phyloP scores from a whole-genome alignment of 2,329 filamentous ascomycete genomes.

The Phaeosphaeriaceae sp. region DNA sequence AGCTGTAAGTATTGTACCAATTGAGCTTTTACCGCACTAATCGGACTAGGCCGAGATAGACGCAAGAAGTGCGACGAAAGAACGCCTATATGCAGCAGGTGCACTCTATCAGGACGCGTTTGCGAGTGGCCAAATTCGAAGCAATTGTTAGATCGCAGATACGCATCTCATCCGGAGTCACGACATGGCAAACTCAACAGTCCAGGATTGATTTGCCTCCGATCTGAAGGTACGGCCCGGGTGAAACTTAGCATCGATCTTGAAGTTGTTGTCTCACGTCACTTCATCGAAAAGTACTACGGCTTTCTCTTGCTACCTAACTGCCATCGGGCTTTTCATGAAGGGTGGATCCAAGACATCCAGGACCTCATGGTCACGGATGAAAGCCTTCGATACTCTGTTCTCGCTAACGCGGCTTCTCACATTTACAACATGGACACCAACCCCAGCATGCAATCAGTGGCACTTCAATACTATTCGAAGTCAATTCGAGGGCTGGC shows the following conservation, averaged over 20 bases:
- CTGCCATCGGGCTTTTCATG: constrained; percentile 38
- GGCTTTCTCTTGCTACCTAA: constrained; percentile 33
- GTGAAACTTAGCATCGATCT: constrained; percentile 7
- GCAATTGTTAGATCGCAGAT: constrained; percentile 20
- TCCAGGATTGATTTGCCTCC: background rate
- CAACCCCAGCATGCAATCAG: constrained; percentile 13
- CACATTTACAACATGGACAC: constrained; percentile 20
- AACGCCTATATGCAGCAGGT: constrained; percentile 14
- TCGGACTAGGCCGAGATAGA: constrained; percentile 42
- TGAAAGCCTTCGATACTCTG: constrained; percentile 39
- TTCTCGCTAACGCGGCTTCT: constrained; percentile 27
- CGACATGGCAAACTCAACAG: constrained; percentile 6
- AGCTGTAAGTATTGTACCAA: constrained; percentile 6
- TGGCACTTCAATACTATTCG: constrained; percentile 20
- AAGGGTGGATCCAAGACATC: constrained; percentile 41
- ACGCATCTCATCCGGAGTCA: constrained; percentile 14
- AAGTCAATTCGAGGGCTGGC: constrained; percentile 17
- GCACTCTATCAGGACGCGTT: constrained; percentile 13
- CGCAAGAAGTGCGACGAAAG: constrained; percentile 24
- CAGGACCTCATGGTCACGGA: constrained; percentile 33
- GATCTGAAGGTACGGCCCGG: constrained; percentile 11
- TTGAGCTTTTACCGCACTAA: constrained; percentile 45
- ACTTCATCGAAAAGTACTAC: constrained; percentile 23
- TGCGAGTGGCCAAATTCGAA: constrained; percentile 17
- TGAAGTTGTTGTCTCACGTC: constrained; percentile 16